Evolutionary conservation across 257 asterid genomes (phyloP), one percentile per base, ranked within the genome.

Genomic region (Nicotiana benthamiana): DNA sequence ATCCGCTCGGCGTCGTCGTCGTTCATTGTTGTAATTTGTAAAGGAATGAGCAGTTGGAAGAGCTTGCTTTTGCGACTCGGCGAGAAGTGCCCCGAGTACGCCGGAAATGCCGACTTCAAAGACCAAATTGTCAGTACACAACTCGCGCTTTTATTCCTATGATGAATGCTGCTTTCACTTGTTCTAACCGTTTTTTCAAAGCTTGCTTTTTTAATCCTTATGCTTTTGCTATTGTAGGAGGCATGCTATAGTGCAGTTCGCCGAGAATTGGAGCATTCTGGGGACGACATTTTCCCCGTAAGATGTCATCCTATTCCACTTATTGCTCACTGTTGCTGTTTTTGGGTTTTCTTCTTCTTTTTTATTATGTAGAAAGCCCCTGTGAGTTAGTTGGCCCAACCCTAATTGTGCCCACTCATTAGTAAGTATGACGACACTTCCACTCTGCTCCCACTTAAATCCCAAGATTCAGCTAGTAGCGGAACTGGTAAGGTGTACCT

Each of bases 1-100:
- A 66, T 65, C 75, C 18, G 8, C 40, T 15, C 43, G 17, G 70
- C 46, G 0, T 63, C 46, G 46, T 40, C 2, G 26, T 26, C 10
- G 1, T 40, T 40, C 46, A 40, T 40, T 30, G 28, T 9, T 13
- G 70, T 16, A 43, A 48, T 48, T 59, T 6, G 54, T 75, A 63
- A 18, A 54, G 60, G 60, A 80, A 95, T 93, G 98, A 92, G 97
- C 77, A 91, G 93, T 66, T 96, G 99, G 99, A 86, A 89, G 81
- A 86, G 77, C 52, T 80, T 94, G 82, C 84, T 96, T 79, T 91
- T 96, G 66, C 98, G 99, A 51, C 83, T 95, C 53, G 99, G 98
- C n/a, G 99, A 95, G 80, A 95, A 92, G 66, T 88, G 92, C 91
- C 59, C 97, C 2, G 99, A 95, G 85, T 95, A 93, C 84, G 98